Evolutionary conservation across 2,329 filamentous ascomycete species (phyloP).

Genomic region (Penicillium sp.): DNA sequence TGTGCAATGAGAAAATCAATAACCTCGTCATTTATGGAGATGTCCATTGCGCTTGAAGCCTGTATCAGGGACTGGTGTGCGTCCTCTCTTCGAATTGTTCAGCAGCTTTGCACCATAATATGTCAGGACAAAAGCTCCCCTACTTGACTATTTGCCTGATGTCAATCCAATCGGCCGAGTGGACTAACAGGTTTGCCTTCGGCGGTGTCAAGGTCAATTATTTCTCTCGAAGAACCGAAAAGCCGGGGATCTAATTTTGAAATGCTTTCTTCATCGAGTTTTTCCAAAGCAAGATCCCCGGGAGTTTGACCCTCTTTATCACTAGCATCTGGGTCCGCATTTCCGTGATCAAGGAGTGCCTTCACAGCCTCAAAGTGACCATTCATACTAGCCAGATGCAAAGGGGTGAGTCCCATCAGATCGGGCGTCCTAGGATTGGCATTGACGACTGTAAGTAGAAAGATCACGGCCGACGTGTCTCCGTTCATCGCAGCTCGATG

Average conservation of each 20-base stretch:
- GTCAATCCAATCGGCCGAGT: neutral
- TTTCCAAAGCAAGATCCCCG: neutral
- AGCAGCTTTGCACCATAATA: neutral
- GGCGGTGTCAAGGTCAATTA: neutral
- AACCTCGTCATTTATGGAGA: neutral
- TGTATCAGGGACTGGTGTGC: neutral
- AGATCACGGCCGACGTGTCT: neutral
- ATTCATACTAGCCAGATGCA: neutral
- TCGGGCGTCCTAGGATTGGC: neutral
- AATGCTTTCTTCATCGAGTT: neutral
- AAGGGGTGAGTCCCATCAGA: neutral
- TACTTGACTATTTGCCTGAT: neutral
- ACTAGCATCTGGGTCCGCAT: neutral
- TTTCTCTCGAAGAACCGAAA: neutral
- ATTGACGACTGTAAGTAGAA: neutral
- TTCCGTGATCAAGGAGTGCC: neutral
- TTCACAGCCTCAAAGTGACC: neutral
- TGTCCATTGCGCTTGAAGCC: neutral
- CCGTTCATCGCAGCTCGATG: neutral
- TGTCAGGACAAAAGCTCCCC: neutral
- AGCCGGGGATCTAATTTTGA: neutral
- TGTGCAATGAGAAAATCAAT: conserved; percentile 18
- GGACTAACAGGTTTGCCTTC: neutral
- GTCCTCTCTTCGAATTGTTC: neutral
- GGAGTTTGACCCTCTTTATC: neutral